phyloP scores from a whole-genome alignment of 139 green algal genomes.

The Pleodorina starrii region DNA sequence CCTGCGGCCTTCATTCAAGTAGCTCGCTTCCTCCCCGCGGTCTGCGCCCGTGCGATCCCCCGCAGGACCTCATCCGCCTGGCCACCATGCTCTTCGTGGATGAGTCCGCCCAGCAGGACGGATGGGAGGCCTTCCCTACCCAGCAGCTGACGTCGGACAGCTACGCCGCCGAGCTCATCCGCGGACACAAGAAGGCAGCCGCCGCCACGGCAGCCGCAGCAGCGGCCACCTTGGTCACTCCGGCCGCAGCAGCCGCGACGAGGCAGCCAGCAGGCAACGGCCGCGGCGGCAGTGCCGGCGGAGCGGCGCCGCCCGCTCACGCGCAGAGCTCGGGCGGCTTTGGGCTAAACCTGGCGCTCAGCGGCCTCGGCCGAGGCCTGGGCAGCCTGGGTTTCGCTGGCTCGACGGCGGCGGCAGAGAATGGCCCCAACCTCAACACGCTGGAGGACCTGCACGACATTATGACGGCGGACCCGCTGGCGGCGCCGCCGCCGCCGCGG shows the following conservation, averaged over 20 bases:
- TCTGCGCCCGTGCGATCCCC: no score
- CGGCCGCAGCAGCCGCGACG: neutral
- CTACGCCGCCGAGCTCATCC: conserved; percentile 55
- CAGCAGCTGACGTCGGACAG: conserved; percentile 51
- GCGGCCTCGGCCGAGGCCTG: conserved; percentile 31
- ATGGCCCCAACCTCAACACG: conserved; percentile 12
- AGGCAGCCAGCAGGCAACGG: neutral
- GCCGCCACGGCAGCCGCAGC: neutral
- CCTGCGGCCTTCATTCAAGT: no score
- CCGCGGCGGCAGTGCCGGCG: neutral
- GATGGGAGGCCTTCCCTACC: conserved; percentile 79
- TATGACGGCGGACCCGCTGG: conserved; percentile 33
- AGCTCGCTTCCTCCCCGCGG: no score
- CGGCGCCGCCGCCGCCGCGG: neutral
- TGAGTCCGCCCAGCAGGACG: conserved; percentile 59
- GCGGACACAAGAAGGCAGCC: neutral
- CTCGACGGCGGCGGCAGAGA: neutral
- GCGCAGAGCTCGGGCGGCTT: neutral
- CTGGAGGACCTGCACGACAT: conserved; percentile 50
- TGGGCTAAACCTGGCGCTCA: conserved; percentile 12
- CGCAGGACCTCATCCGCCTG: conserved; percentile 67
- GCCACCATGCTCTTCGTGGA: conserved; percentile 74
- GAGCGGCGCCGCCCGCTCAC: neutral
- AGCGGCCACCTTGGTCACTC: neutral
- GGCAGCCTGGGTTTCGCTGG: neutral